Conservation (phyloP, 2,329 filamentous ascomycete species). For the Aspergillus udagawae region DNA sequence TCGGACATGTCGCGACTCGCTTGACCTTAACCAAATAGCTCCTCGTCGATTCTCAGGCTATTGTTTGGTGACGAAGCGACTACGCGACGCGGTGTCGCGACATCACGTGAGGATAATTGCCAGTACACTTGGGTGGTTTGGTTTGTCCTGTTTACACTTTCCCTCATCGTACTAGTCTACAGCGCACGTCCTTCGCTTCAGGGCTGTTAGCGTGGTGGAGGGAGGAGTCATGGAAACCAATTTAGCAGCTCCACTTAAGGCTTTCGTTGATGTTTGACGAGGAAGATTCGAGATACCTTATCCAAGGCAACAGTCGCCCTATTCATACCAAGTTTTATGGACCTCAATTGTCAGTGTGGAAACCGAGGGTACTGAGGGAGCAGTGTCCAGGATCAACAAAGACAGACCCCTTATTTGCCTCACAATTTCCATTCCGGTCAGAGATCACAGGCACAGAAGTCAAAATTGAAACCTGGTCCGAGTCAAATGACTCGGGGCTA, state of each 20-base stretch:
- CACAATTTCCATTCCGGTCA: neutral
- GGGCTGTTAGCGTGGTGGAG: neutral
- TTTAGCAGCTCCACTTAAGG: neutral
- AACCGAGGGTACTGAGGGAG: neutral
- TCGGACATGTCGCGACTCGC: slow-evolving; percentile 24
- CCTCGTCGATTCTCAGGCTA: neutral
- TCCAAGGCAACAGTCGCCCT: neutral
- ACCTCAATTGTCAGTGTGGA: neutral
- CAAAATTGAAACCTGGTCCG: neutral
- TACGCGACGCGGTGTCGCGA: slow-evolving; percentile 16
- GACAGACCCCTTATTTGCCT: neutral
- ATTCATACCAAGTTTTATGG: neutral
- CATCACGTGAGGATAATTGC: slow-evolving; percentile 12
- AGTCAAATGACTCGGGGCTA: neutral
- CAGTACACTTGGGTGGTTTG: neutral
- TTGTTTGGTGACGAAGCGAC: neutral
- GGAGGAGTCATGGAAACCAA: neutral
- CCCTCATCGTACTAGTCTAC: neutral
- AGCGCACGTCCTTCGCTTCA: neutral
- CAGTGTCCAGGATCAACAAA: neutral
- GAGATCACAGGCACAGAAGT: neutral
- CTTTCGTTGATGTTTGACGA: neutral
- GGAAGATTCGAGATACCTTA: neutral
- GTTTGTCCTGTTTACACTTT: slow-evolving; percentile 4
- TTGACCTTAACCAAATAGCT: neutral